Evolutionary conservation across 495 filamentous ascomycete genomes (phyloP), one percentile per base, ranked within the genome.

Genomic region (Tuber melanosporum): DNA sequence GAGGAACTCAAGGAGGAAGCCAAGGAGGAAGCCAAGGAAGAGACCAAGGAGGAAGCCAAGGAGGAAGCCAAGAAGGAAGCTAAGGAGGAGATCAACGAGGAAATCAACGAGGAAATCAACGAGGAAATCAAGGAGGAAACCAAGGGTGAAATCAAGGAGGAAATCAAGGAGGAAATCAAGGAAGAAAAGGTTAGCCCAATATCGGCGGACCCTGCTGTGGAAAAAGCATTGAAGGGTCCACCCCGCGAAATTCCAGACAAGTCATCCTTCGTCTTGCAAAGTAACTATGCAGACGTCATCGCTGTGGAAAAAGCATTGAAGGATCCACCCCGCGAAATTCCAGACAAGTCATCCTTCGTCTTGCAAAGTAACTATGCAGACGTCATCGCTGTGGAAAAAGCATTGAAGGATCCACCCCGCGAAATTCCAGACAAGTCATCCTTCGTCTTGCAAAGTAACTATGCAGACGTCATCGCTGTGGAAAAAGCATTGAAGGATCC

Each of bases 331-430:
- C 14, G 26, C 26, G 57, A 66, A 66, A 36, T 19, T 26, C 57
- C 4, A 32, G 57, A 32, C 26, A 3, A 66, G 14, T 36, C 57
- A 19, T 26, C 57, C 32, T 66, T 66, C 32, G 57, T 66, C 57
- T 66, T 66, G 26, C 57, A 66, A 66, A 66, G 57, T 66, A 66
- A n/a, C 57, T 66, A 66, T 8, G 57, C 57, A 66, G 57, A 66
- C 4, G 57, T 6, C 26, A 36, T 32, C 17, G 15, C 36, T 15
- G 57, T 19, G 57, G 26, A 66, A 15, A 32, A 32, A 32, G 14
- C 14, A 8, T 66, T 66, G 57, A 66, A 66, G 26, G 57, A 36
- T 66, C 12, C 57, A 36, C 57, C 32, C 26, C 14, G 26, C 26
- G 57, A 66, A 66, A 36, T 19, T 26, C 57, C 4, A 32, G 57